Conservation (phyloP, 345 rosid genomes). For the Linum lewisii region DNA sequence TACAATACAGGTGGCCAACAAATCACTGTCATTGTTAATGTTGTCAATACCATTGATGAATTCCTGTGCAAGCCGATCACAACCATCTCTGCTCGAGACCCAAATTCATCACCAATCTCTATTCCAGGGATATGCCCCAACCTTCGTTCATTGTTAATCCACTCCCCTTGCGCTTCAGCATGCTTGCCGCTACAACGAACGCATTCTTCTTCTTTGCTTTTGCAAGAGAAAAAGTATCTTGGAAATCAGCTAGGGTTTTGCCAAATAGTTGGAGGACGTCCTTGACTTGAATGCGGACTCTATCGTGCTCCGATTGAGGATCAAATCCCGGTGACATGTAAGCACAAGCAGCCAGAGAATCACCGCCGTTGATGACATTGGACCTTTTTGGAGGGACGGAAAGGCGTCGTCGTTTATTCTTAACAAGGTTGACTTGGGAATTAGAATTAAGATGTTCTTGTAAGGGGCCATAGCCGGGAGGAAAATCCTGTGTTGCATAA, state of each 20-base stretch:
- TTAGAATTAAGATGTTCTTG: too few relatives aligned
- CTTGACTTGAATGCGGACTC: background rate
- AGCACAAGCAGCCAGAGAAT: too few relatives aligned
- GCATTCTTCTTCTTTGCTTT: background rate
- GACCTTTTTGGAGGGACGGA: background rate
- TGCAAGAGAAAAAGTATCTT: background rate
- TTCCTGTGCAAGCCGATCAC: too few relatives aligned
- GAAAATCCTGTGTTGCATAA: background rate
- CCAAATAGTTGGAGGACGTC: background rate
- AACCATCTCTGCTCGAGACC: too few relatives aligned
- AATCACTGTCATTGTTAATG: too few relatives aligned
- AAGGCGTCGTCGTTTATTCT: too few relatives aligned
- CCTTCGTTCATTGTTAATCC: background rate
- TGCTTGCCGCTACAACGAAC: background rate
- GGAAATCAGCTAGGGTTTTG: background rate
- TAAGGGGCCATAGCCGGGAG: background rate
- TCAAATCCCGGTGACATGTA: background rate
- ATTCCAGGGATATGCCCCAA: background rate
- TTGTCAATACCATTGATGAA: too few relatives aligned
- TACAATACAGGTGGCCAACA: too few relatives aligned
- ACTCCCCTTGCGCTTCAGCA: background rate
- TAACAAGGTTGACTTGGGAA: too few relatives aligned
- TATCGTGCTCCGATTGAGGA: background rate
- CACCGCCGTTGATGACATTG: background rate
- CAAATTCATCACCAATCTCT: too few relatives aligned